Conservation (phyloP, 768 basidiomycete species). For the Lentinula aciculospora region DNA sequence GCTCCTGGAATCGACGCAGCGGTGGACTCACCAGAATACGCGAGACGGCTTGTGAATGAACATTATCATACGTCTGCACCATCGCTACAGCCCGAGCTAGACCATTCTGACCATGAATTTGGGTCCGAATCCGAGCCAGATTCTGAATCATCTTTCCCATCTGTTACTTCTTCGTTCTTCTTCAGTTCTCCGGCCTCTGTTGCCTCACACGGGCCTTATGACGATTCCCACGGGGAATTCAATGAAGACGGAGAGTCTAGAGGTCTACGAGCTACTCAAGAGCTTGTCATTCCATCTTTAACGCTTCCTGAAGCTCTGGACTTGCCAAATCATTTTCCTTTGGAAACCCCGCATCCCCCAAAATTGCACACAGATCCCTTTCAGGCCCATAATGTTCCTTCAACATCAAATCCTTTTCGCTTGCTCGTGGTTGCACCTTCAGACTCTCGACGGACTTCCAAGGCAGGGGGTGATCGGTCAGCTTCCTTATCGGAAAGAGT, state of each 20-base stretch:
- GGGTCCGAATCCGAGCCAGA: conserved; percentile 1
- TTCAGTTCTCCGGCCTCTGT: conserved; percentile 7
- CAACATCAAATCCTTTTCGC: neutral
- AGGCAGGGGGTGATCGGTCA: neutral
- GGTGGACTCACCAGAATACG: neutral
- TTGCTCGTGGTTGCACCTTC: conserved; percentile 1
- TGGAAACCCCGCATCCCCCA: neutral
- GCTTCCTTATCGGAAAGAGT: neutral
- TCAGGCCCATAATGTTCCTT: neutral
- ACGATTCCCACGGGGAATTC: neutral
- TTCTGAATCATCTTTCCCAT: conserved; percentile 8
- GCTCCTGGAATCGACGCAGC: neutral
- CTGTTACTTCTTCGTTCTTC: conserved; percentile 7
- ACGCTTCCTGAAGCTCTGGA: neutral
- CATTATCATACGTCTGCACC: neutral
- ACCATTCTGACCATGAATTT: neutral
- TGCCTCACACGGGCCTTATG: neutral
- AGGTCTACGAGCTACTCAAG: neutral
- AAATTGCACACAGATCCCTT: neutral
- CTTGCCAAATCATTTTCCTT: neutral
- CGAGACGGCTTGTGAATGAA: neutral
- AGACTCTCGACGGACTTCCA: neutral
- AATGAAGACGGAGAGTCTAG: neutral
- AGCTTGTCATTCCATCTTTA: neutral
- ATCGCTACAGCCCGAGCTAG: neutral